Evolutionary conservation across 208 protist species (phyloP).

Genomic region (Leishmania amazonensis): DNA sequence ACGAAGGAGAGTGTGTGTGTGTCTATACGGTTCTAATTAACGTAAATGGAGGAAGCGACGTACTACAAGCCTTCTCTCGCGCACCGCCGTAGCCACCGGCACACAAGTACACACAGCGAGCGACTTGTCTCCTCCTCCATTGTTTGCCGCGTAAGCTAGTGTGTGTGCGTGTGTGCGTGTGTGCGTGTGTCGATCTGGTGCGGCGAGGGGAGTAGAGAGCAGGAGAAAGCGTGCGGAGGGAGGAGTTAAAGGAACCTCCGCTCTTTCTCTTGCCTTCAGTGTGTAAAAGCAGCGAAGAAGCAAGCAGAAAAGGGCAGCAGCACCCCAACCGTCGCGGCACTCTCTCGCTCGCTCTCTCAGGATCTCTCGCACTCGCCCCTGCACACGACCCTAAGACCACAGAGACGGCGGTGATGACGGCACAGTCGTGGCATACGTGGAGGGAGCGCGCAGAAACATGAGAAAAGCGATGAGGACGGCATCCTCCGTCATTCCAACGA

Average conservation of each 20-base stretch:
- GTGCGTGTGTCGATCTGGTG: not conserved
- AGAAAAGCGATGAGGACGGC: not conserved
- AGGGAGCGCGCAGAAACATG: not conserved
- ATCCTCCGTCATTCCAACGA: not conserved
- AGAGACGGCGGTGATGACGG: not conserved
- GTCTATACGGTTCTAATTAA: not conserved
- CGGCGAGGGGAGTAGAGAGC: not conserved
- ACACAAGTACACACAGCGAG: not conserved
- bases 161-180: constrained; percentile 9
- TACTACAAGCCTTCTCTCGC: not conserved
- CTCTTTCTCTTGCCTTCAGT: not conserved
- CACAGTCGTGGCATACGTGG: not conserved
- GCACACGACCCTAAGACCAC: not conserved
- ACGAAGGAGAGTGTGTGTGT: not conserved
- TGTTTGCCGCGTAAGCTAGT: not conserved
- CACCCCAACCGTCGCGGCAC: not conserved
- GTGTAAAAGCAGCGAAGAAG: not conserved
- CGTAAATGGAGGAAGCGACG: not conserved
- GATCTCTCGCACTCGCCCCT: not conserved
- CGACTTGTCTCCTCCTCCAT: not conserved
- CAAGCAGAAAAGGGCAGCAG: not conserved
- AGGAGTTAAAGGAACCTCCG: not conserved
- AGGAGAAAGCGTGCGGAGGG: not conserved
- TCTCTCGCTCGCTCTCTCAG: not conserved
- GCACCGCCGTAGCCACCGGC: not conserved